These are phyloP conservation scores for Mycena haematopus DNA, from an alignment of 768 basidiomycete genomes.

Conservation along the genomic window DNA sequence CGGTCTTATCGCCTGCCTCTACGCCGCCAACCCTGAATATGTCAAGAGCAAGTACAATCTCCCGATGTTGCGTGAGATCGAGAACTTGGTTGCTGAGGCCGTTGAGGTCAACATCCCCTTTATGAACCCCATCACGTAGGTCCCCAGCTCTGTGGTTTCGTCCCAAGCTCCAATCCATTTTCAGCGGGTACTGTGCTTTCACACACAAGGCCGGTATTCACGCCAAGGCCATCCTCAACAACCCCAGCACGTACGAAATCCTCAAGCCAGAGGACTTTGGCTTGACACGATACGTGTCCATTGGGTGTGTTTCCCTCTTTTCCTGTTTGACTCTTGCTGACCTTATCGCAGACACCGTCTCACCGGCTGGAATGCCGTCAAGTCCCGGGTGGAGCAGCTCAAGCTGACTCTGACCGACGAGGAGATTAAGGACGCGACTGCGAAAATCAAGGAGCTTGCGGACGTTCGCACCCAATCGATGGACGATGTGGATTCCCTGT, in stretches of 20 bases:
- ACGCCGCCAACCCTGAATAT: constrained; percentile 97
- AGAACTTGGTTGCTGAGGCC: constrained; percentile 98
- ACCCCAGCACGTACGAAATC: constrained; percentile 99
- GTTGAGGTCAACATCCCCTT: constrained; percentile 98
- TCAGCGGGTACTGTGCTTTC: constrained; percentile 97
- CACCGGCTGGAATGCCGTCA: constrained; percentile 99
- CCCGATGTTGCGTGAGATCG: constrained; percentile 95
- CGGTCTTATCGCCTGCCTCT: constrained; percentile 94
- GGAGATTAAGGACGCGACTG: constrained; percentile 97
- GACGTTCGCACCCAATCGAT: constrained; percentile 98
- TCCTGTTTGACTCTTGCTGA: constrained; percentile 1
- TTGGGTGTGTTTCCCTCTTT: constrained; percentile 62
- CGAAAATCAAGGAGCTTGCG: constrained; percentile 99
- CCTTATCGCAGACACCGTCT: constrained; percentile 74
- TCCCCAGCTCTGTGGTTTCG: constrained; percentile 15
- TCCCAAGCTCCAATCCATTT: constrained; percentile 2
- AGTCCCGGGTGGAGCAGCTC: constrained; percentile 98
- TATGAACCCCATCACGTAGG: constrained; percentile 92
- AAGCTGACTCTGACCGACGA: constrained; percentile 90
- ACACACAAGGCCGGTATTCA: constrained; percentile 99
- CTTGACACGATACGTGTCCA: constrained; percentile 95
- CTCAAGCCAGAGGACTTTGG: constrained; percentile 99
- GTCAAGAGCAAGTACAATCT: constrained; percentile 99
- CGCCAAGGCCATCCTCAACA: constrained; percentile 99
- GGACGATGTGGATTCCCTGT: constrained; percentile 97